Evolutionary conservation across 495 filamentous ascomycete species (phyloP).

Genomic region (Staphylotrichum tortipilum): DNA sequence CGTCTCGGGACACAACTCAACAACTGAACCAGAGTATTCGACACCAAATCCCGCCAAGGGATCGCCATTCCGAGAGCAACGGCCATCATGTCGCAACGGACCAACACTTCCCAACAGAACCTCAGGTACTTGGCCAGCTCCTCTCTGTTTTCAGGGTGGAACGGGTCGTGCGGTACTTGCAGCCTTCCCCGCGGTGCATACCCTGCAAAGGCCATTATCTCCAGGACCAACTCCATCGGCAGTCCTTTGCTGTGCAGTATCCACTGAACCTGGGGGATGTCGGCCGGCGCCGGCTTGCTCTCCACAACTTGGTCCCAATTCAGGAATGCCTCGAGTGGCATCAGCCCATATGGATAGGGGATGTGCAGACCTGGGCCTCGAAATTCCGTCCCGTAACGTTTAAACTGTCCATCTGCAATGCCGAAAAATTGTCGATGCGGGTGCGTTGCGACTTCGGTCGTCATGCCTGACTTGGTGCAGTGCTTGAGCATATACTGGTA

Average conservation of each 20-base stretch:
- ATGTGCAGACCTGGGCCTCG: not conserved
- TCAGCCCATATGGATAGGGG: not conserved
- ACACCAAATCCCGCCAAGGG: not conserved
- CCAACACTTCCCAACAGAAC: not conserved
- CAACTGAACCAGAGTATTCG: not conserved
- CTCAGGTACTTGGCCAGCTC: constrained; percentile 1
- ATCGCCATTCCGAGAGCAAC: not conserved
- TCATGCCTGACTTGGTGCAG: not conserved
- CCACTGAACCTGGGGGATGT: not conserved
- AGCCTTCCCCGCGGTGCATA: not conserved
- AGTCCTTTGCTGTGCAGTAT: not conserved
- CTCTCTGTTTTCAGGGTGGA: not conserved
- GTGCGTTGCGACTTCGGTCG: not conserved
- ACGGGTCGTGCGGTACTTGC: not conserved
- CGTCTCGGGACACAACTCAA: too few species aligned
- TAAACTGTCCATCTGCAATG: not conserved
- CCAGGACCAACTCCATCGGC: not conserved
- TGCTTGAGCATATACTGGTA: not conserved
- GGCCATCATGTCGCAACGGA: constrained; percentile 1
- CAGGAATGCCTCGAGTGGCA: not conserved
- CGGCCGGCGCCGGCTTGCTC: not conserved
- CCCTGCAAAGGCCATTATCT: not conserved
- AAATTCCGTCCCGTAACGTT: not conserved
- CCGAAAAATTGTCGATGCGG: not conserved
- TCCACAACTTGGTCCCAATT: not conserved